Percentiles rank a stretch among this genome's conserved stretches.
These are phyloP conservation scores for Globisporangium camurandrum DNA, from an alignment of 352 stramenopile species.

Conservation along the genomic window DNA sequence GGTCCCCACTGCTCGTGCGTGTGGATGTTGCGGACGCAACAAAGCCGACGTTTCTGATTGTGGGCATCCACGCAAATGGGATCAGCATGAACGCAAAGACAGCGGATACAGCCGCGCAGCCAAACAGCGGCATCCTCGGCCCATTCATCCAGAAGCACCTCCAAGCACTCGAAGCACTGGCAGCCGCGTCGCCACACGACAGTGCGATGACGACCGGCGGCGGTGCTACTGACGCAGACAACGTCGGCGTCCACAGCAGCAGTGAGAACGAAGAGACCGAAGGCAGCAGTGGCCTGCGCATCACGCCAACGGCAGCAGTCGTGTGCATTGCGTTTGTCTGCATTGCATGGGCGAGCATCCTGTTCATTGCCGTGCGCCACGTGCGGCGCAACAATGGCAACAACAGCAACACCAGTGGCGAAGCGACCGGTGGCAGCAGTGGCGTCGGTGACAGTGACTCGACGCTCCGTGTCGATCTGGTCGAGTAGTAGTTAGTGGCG, in stretches of 20 bases:
- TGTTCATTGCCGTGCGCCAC: slow-evolving; percentile 40
- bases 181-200: background rate
- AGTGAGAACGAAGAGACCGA: background rate
- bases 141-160: slow-evolving; percentile 48
- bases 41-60: no score
- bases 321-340: slow-evolving; percentile 45
- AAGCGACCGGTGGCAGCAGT: no score
- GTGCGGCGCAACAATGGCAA: slow-evolving; percentile 5
- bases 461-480: no score
- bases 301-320: slow-evolving; percentile 30
- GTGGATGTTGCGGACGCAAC: slow-evolving; percentile 50
- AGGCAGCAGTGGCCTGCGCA: slow-evolving; percentile 7
- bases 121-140: slow-evolving; percentile 46
- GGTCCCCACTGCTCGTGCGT: slow-evolving; percentile 50
- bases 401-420: no score
- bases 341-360: slow-evolving; percentile 35
- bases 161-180: slow-evolving; percentile 20
- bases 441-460: no score
- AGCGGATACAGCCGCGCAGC: slow-evolving; percentile 13
- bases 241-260: no score
- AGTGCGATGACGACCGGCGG: background rate
- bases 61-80: slow-evolving; percentile 47
- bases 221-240: no score
- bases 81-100: slow-evolving; percentile 15
- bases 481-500: no score